Evolutionary conservation across 805 yeast genomes (phyloP), one percentile per base, ranked within the genome.

Genomic region (Maudiozyma saulgeensis): DNA sequence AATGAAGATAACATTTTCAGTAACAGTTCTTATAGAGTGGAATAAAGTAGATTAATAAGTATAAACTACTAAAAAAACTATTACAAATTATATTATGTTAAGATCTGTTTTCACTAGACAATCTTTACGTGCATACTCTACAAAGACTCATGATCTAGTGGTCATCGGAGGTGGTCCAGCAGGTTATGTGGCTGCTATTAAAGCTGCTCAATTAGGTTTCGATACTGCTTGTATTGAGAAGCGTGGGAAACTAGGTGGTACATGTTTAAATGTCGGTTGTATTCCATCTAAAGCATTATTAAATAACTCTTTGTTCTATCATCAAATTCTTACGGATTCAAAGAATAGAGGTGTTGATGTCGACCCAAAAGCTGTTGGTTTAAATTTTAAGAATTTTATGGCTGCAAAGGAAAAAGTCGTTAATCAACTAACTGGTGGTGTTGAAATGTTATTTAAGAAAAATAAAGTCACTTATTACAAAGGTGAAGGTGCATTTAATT

Each of bases 141-240:
- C 58, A 18, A 39, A 39, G 26, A 23, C 25, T 19, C 93, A 87
- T 67, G 98, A 93, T 64, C 80, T 93, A 49, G 95, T 91, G 49
- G 87, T 93, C 60, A 85, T 93, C 64, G 99, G 99, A 59, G 98
- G 97, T 62, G 99, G 99, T 51, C 99, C 99, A 59, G 99, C 98
- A 70, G 99, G 99, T 54, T 93, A 93, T 69, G 93, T 93, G 61
- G 98, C 97, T 49, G 99, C 99, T 63, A 93, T 93, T 70, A 91
- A 88, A 71, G 96, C 96, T 52, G 99, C 99, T 46, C 99, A 93
- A 76, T 77, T 90, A 53, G 97, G 97, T 41, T 78, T 76, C 61
- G 83, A 90, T 70, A 88, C 96, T 49, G 99, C 97, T 35, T 93
- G 99, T 79, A 75, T 93, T 57, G 99, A 93, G 71, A 89, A 88